Conservation (phyloP, 305 asterid genomes). For the Fraxinus albicans region DNA sequence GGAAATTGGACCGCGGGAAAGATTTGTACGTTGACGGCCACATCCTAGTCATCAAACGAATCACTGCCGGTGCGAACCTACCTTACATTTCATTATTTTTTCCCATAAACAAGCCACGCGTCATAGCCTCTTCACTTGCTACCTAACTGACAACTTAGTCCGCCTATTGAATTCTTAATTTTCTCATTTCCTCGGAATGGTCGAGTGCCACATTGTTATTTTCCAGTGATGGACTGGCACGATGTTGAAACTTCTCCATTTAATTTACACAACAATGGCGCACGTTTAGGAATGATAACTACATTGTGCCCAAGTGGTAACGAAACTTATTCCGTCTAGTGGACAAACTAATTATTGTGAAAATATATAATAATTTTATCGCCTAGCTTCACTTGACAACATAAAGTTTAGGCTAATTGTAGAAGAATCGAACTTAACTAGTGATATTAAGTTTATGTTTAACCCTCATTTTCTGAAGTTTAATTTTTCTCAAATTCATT, state of each 20-base stretch:
- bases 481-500: no score
- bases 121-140: background rate
- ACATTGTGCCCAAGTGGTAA: background rate
- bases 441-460: background rate
- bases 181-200: background rate
- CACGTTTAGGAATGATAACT: background rate
- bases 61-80: background rate
- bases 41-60: background rate
- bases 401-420: no score
- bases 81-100: background rate
- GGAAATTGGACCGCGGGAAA: background rate
- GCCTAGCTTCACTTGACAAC: no score
- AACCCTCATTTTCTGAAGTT: background rate
- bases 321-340: background rate
- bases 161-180: background rate
- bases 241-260: background rate
- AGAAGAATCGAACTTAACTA: no score
- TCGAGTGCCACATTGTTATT: background rate
- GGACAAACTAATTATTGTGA: background rate
- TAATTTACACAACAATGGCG: background rate
- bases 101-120: background rate
- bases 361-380: no score
- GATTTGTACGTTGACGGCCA: background rate
- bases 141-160: background rate
- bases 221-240: background rate